Evolutionary conservation across 2,329 filamentous ascomycete species (phyloP).

Genomic region (Pezizomycotina sp.): DNA sequence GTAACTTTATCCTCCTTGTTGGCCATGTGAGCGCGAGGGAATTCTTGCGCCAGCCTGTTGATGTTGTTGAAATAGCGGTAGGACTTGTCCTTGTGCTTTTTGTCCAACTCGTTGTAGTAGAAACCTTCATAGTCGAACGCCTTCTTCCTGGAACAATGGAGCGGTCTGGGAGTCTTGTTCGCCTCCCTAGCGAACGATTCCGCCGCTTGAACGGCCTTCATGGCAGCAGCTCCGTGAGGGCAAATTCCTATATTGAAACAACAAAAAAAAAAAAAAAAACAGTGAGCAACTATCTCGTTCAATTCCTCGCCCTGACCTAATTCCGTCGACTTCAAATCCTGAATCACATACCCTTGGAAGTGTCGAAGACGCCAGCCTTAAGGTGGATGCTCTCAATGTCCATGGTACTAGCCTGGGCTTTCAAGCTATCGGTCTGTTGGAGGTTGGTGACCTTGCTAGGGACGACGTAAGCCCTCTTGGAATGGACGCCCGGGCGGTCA

Average conservation of each 20-base stretch:
- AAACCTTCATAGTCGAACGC: constrained; percentile 86
- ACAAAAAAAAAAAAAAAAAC: too few species aligned
- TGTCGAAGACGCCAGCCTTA: constrained; percentile 24
- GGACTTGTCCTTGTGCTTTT: constrained; percentile 99
- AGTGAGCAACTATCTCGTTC: too few species aligned
- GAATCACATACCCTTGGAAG: constrained; percentile 23
- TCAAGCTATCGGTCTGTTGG: constrained; percentile 63
- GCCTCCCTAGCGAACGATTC: constrained; percentile 22
- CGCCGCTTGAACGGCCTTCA: constrained; percentile 25
- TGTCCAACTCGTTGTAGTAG: constrained; percentile 75
- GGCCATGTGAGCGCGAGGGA: constrained; percentile 84
- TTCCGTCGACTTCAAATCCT: too few species aligned
- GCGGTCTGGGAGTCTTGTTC: constrained; percentile 19
- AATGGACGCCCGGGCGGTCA: constrained; percentile 34
- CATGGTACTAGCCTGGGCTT: constrained; percentile 50
- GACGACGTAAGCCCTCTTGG: constrained; percentile 29
- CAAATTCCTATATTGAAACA: constrained; percentile 24
- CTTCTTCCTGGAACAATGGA: constrained; percentile 28
- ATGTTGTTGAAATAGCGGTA: constrained; percentile 99
- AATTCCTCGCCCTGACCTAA: too few species aligned
- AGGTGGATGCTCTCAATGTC: constrained; percentile 33
- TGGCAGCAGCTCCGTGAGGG: constrained; percentile 24
- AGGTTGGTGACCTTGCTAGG: constrained; percentile 49
- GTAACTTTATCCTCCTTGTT: constrained; percentile 71
- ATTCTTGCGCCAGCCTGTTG: constrained; percentile 91